Percentiles rank a stretch among this genome's conserved stretches.
Conservation (phyloP, 257 asterid species). For the Ajuga chamaepitys region DNA sequence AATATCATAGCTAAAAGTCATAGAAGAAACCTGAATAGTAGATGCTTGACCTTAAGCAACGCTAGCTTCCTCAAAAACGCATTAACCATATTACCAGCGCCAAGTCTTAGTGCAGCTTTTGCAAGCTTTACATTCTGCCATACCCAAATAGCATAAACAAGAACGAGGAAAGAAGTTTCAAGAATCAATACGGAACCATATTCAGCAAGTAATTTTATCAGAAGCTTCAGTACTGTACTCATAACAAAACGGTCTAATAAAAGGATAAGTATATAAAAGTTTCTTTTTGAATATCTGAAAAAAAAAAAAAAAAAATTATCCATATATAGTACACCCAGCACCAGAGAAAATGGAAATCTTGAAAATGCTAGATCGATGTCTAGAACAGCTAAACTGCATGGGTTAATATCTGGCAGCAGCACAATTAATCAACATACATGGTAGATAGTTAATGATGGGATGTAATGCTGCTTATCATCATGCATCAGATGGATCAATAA, state of each 20-base stretch:
- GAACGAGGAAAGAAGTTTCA: conserved; percentile 8
- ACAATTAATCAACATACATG: neutral
- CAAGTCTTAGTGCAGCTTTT: conserved; percentile 80
- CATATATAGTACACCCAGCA: neutral
- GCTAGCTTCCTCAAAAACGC: conserved; percentile 83
- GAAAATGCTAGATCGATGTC: neutral
- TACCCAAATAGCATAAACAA: conserved; percentile 13
- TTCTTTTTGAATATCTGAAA: neutral
- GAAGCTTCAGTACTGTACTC: neutral
- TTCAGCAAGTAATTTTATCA: neutral
- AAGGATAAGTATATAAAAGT: no score
- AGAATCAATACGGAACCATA: conserved; percentile 2
- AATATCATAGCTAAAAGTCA: conserved; percentile 8
- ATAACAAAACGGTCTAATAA: neutral
- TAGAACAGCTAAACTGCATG: neutral
- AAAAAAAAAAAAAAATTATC: neutral
- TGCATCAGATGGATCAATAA: neutral
- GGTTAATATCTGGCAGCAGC: neutral
- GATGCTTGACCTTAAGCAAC: conserved; percentile 53
- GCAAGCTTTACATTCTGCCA: conserved; percentile 89
- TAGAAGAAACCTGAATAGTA: conserved; percentile 3
- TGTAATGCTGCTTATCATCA: neutral
- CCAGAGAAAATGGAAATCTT: neutral
- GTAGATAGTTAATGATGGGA: neutral
- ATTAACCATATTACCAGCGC: conserved; percentile 94